Conservation (phyloP, 345 rosid species). For the Eutrema yunnanense region DNA sequence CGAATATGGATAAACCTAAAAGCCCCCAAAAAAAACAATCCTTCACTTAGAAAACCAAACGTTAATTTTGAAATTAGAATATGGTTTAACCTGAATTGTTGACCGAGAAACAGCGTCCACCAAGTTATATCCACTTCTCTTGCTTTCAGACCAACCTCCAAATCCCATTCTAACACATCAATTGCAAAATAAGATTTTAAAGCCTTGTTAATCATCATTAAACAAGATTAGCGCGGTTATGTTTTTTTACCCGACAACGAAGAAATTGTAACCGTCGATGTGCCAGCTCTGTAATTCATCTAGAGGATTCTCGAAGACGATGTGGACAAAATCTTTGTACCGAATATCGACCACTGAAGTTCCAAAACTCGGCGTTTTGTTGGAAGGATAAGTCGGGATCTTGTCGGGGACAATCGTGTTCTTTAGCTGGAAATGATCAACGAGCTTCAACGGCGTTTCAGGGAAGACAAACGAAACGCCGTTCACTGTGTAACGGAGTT, state of each 20-base stretch:
- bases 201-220: background rate
- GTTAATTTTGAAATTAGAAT: background rate
- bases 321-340: conserved; percentile 45
- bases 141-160: conserved; percentile 51
- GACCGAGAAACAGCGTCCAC: conserved; percentile 64
- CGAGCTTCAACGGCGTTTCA: conserved; percentile 51
- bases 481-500: conserved; percentile 38
- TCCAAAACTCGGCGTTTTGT: conserved; percentile 15
- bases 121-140: conserved; percentile 41
- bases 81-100: conserved; percentile 39
- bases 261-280: conserved; percentile 55
- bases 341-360: conserved; percentile 41
- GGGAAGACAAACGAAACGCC: conserved; percentile 41
- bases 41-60: background rate
- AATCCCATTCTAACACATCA: conserved; percentile 37
- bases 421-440: conserved; percentile 34
- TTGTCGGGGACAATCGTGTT: conserved; percentile 33
- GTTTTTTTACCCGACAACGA: conserved; percentile 39
- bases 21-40: background rate
- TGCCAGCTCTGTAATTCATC: conserved; percentile 46
- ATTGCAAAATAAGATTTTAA: background rate
- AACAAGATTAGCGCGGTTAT: background rate
- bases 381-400: conserved; percentile 27
- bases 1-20: conserved; percentile 53
- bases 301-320: conserved; percentile 39